Evolutionary conservation across 2,329 filamentous ascomycete species (phyloP), one percentile per base, ranked within the genome.

Genomic region (Colletotrichum gloeosporioides): DNA sequence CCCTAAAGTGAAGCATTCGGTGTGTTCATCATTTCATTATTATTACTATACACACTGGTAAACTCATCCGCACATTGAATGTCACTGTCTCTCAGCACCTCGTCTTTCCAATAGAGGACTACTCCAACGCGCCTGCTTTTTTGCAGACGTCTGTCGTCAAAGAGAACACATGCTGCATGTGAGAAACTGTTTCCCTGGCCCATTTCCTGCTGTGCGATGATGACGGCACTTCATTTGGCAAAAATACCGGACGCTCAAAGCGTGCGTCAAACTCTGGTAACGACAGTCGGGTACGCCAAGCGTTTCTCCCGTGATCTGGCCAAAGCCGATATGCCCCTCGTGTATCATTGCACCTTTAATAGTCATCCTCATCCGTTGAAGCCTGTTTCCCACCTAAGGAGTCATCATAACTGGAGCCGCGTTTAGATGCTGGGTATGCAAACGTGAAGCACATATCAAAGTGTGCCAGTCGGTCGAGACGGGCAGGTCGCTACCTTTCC

Each of bases 401-500:
- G 53, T 49, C 55, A 25, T 27, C 66, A 36, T 31, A 34, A 32
- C 31, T 69, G 62, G 59, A 63, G 22, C 18, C 68, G 36, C 75
- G 75, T 18, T 73, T 75, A 22, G 39, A 16, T 16, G 72, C 13
- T n/a, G 72, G 69, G 57, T 69, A 71, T 25, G 66, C 66, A 66
- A 71, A 53, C 36, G 73, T 63, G 55, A 76, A 53, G 69, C 76
- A 78, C 36, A 73, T 53, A 27, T 73, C 71, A 29, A 70, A 31
- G n/a, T 61, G 74, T 39, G 44, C 74, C 32, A 71, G 67, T 31
- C 69, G 77, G 49, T 79, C 80, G 76, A 79, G 71, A 76, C 77
- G 76, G 69, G 76, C 64, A 77, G 84, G 82, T 82, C 87, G 87
- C 89, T 91, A 91, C 83, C 87, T 89, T 85, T 92, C 91, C 80